Evolutionary conservation across 2,329 filamentous ascomycete genomes (phyloP).

Genomic region (Hymenoscyphus fraxineus): DNA sequence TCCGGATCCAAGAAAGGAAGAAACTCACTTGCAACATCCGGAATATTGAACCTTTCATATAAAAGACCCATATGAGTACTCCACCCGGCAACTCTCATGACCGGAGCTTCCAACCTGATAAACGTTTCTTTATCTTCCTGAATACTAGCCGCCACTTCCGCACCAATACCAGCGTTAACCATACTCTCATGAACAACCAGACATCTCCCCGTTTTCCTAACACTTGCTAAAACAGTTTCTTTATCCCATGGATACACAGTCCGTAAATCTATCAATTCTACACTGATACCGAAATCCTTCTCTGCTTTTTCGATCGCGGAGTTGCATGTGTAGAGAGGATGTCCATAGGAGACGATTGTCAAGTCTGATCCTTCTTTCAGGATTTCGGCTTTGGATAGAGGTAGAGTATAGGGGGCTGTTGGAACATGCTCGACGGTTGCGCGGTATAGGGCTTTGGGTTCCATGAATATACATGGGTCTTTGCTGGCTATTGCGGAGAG

Average conservation of each 20-base stretch:
- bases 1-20: neutral
- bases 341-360: slow-evolving; percentile 67
- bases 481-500: slow-evolving; percentile 59
- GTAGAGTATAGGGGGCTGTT: slow-evolving; percentile 61
- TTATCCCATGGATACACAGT: slow-evolving; percentile 74
- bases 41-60: slow-evolving; percentile 63
- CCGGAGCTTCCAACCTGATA: slow-evolving; percentile 63
- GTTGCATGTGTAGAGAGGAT: slow-evolving; percentile 65
- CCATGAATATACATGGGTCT: slow-evolving; percentile 72
- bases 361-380: slow-evolving; percentile 63
- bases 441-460: slow-evolving; percentile 70
- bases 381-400: slow-evolving; percentile 65
- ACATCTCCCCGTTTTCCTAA: slow-evolving; percentile 65
- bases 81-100: slow-evolving; percentile 67
- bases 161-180: slow-evolving; percentile 69
- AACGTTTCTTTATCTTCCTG: slow-evolving; percentile 62
- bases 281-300: slow-evolving; percentile 60
- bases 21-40: slow-evolving; percentile 64
- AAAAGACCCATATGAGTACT: slow-evolving; percentile 63
- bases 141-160: slow-evolving; percentile 68
- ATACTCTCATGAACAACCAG: slow-evolving; percentile 73
- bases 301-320: slow-evolving; percentile 64
- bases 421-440: slow-evolving; percentile 72
- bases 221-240: slow-evolving; percentile 60
- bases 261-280: slow-evolving; percentile 68